phyloP scores from a whole-genome alignment of 2,329 filamentous ascomycete genomes.

The Torrubiellomyces zombiae region DNA sequence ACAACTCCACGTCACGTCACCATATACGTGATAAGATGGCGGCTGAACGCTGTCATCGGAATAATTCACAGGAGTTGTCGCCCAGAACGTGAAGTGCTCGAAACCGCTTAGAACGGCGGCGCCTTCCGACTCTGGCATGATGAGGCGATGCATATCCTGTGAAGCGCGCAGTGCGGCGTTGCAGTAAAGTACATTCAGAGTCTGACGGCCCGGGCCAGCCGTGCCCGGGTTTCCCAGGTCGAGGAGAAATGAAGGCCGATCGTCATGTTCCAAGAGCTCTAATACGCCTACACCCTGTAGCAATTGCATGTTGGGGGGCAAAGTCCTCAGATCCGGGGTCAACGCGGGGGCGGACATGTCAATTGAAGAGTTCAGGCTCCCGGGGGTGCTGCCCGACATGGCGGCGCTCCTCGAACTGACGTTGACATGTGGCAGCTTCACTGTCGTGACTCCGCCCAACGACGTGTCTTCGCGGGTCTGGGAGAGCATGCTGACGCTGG shows the following conservation, averaged over 20 bases:
- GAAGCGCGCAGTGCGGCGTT: slow-evolving; percentile 50
- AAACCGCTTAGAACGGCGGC: slow-evolving; percentile 30
- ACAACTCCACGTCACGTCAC: slow-evolving; percentile 51
- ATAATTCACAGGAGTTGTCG: slow-evolving; percentile 36
- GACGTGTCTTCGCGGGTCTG: slow-evolving; percentile 24
- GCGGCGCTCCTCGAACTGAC: slow-evolving; percentile 29
- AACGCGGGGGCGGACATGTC: slow-evolving; percentile 32
- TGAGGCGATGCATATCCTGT: slow-evolving; percentile 34
- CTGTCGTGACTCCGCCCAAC: slow-evolving; percentile 32
- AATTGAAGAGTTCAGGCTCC: slow-evolving; percentile 35
- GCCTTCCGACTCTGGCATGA: slow-evolving; percentile 32
- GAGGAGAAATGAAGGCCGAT: slow-evolving; percentile 59
- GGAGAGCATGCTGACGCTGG: slow-evolving; percentile 28
- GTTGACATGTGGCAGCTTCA: slow-evolving; percentile 37
- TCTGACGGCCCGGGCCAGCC: slow-evolving; percentile 25
- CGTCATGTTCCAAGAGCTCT: slow-evolving; percentile 62
- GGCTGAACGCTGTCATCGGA: slow-evolving; percentile 34
- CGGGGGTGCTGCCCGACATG: slow-evolving; percentile 32
- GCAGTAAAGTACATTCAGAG: slow-evolving; percentile 47
- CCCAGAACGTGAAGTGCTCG: slow-evolving; percentile 53
- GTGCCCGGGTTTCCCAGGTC: slow-evolving; percentile 46
- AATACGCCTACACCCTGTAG: slow-evolving; percentile 50
- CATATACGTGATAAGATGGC: slow-evolving; percentile 41
- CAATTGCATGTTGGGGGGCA: slow-evolving; percentile 32
- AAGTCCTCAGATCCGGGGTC: slow-evolving; percentile 33